Evolutionary conservation across 1,284 basidiomycete genomes (phyloP), one percentile per base, ranked within the genome.

Genomic region (Inonotus hispidus): DNA sequence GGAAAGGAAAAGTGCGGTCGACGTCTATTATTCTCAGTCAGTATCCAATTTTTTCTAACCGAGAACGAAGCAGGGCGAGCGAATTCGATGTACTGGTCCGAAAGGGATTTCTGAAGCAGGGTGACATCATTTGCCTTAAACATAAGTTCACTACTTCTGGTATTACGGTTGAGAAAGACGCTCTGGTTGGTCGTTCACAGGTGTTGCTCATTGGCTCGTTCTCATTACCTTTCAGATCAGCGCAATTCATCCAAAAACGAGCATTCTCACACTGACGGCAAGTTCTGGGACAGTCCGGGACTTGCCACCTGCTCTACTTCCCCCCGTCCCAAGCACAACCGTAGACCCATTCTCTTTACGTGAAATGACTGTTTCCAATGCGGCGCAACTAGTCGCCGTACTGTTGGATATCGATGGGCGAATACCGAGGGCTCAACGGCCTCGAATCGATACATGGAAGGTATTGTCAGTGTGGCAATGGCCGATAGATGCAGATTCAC

Each of bases 41-140:
- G 11, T 45, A 13, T 4, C 10, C n/a, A 43, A 50, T 13, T 11
- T 46, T 38, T 27, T 14, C 4, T 21, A 35, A 19, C 23, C 8
- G 19, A 19, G 21, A 19, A 8, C 13, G 2, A 41, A 21, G 41
- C 23, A 43, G 16, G 21, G 13, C 46, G 19, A 66, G 68, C 11
- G 74, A 74, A 13, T 74, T 84, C 14, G 78, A 71, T 14, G 39
- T 54, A n/a, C 60, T 66, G 5, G 53, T 58, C 4, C 77, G 78
- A 64, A 72, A 73, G 41, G 74, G 73, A 0, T 72, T 82, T 8
- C 60, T 85, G 27, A 73, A 73, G 49, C 74, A 74, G 21, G 82
- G 81, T 1, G 83, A 85, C 68, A 69, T 85, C 11, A 72, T 85
- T 14, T 75, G 76, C 0, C 82, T 83, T 67, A 75, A 72, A 60